Conservation (phyloP, 2,329 filamentous ascomycete genomes). For the Rutstroemia sydowiana region DNA sequence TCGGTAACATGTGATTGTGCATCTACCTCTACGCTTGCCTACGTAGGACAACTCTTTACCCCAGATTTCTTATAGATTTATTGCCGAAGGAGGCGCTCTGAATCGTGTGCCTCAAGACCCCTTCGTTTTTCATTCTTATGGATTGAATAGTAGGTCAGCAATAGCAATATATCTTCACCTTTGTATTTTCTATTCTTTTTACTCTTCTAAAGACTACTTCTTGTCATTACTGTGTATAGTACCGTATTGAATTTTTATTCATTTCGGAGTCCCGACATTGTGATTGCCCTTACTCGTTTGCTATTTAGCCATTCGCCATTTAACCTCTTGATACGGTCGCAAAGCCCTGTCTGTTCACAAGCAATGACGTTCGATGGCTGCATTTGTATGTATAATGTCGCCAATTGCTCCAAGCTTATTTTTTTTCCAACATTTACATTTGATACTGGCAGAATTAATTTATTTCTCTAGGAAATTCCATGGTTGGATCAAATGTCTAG, state of each 20-base stretch:
- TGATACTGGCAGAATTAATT: slow-evolving; percentile 10
- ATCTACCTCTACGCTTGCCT: too few species aligned
- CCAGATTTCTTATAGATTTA: slow-evolving; percentile 1
- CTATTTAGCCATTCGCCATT: background rate
- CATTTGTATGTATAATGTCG: slow-evolving; percentile 30
- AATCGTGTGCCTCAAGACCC: background rate
- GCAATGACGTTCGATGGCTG: slow-evolving; percentile 32
- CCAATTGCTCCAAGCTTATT: slow-evolving; percentile 8
- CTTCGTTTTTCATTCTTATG: background rate
- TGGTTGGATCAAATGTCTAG: slow-evolving; percentile 31
- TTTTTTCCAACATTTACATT: slow-evolving; percentile 1
- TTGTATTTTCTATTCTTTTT: background rate
- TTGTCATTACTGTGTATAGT: too few species aligned
- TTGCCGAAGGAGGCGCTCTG: background rate
- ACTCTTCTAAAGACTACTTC: too few species aligned
- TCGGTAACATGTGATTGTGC: slow-evolving; percentile 10
- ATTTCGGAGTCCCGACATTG: too few species aligned
- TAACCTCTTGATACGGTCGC: background rate
- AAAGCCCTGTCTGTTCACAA: slow-evolving; percentile 15
- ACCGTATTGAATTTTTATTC: too few species aligned
- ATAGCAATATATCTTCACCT: background rate
- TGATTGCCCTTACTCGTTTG: background rate
- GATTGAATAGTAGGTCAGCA: background rate
- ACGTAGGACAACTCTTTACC: too few species aligned
- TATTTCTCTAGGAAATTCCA: slow-evolving; percentile 28